Percentiles rank a stretch among this genome's conserved stretches.
These are phyloP conservation scores for Xylaria sp. DNA, from an alignment of 2,329 filamentous ascomycete species.

Conservation along the genomic window DNA sequence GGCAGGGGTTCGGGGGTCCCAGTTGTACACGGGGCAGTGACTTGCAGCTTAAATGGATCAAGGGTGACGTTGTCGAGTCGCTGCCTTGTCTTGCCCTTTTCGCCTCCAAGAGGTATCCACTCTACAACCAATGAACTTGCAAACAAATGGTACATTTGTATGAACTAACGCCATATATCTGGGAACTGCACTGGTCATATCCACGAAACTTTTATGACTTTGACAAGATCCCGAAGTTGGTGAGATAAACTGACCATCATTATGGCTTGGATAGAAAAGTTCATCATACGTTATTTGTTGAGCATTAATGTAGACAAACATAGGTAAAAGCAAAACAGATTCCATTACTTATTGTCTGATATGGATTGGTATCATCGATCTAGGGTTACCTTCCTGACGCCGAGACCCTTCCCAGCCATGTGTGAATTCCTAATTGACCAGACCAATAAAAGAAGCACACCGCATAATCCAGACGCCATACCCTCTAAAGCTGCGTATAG, in stretches of 20 bases:
- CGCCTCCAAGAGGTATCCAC: conserved; percentile 12
- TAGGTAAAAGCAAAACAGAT: background rate
- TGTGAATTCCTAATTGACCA: conserved; percentile 3
- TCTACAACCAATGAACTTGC: background rate
- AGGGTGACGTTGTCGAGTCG: conserved; percentile 50
- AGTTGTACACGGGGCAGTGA: background rate
- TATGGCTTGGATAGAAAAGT: too few relatives aligned
- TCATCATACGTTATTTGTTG: background rate
- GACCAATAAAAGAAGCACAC: conserved; percentile 11
- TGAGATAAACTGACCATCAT: too few relatives aligned
- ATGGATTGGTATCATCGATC: conserved; percentile 33
- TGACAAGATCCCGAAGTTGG: too few relatives aligned
- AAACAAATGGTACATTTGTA: too few relatives aligned
- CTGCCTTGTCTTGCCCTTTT: conserved; percentile 41
- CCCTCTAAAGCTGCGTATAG: background rate
- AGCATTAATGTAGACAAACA: background rate
- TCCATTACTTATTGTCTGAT: conserved; percentile 12
- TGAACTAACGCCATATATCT: too few relatives aligned
- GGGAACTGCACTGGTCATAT: background rate
- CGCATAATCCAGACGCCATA: conserved; percentile 17
- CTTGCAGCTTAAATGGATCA: conserved; percentile 12
- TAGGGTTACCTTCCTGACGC: conserved; percentile 24
- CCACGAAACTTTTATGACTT: background rate
- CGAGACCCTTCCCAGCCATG: conserved; percentile 13
- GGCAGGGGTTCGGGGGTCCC: background rate